Evolutionary conservation across 2,329 filamentous ascomycete species (phyloP).

Genomic region (Apiospora saccharicola): DNA sequence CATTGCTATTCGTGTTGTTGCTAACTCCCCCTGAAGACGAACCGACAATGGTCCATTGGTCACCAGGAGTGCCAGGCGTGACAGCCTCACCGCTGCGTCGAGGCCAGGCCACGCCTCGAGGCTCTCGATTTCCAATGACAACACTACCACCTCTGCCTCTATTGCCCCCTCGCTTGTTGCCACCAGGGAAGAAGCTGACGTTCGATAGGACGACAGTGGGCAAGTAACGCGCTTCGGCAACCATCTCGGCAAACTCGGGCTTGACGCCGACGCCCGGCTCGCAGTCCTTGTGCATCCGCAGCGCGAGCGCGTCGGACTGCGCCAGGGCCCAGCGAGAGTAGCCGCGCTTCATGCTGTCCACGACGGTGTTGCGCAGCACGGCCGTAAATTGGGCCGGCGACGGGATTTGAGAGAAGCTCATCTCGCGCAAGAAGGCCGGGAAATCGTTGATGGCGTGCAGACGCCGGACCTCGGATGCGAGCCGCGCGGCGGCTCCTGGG

Average conservation of each 20-base stretch:
- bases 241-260: neutral
- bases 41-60: neutral
- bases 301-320: conserved; percentile 29
- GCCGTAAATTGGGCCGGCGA: conserved; percentile 39
- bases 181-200: neutral
- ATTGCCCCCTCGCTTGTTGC: neutral
- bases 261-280: conserved; percentile 30
- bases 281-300: conserved; percentile 31
- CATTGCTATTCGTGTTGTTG: neutral
- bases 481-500: conserved; percentile 44
- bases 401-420: conserved; percentile 47
- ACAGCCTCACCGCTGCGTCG: neutral
- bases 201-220: neutral
- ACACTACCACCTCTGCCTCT: neutral
- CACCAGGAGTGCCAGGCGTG: neutral
- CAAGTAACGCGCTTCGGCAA: neutral
- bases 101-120: neutral
- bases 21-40: neutral
- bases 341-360: conserved; percentile 42
- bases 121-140: neutral
- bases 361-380: conserved; percentile 45
- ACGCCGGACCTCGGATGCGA: conserved; percentile 52
- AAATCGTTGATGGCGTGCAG: conserved; percentile 53
- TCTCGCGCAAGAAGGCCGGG: conserved; percentile 49
- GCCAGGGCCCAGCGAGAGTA: conserved; percentile 41